phyloP scores from a whole-genome alignment of 805 yeast species.

The Yamadazyma laniorum region DNA sequence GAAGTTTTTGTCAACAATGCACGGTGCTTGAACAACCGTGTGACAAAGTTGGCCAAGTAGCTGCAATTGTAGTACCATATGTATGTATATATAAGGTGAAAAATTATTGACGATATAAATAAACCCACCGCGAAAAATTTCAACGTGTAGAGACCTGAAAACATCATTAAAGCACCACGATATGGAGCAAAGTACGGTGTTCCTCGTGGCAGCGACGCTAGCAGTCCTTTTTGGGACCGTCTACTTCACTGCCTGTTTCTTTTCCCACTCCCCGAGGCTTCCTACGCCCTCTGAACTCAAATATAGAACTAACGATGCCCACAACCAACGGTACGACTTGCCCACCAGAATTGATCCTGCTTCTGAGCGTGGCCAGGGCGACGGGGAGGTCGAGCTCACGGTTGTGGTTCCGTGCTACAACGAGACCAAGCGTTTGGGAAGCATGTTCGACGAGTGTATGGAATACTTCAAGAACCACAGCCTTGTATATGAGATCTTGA shows the following conservation, averaged over 20 bases:
- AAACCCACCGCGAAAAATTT: conserved; percentile 2
- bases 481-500: conserved; percentile 64
- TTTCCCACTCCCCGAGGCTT: conserved; percentile 64
- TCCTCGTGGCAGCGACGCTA: conserved; percentile 1
- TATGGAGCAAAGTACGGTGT: not conserved
- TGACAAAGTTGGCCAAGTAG: conserved; percentile 37
- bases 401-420: conserved; percentile 94
- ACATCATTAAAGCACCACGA: not conserved
- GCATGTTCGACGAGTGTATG: conserved; percentile 71
- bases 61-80: not conserved
- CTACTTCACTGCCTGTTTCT: conserved; percentile 41
- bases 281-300: conserved; percentile 52
- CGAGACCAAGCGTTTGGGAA: conserved; percentile 68
- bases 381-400: conserved; percentile 53
- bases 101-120: not conserved
- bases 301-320: conserved; percentile 49
- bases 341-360: conserved; percentile 30
- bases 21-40: conserved; percentile 42
- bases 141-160: not conserved
- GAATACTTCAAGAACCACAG: conserved; percentile 43
- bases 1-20: conserved; percentile 46
- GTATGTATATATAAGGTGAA: not conserved
- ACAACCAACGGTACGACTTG: conserved; percentile 25
- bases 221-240: conserved; percentile 14
- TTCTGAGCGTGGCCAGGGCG: conserved; percentile 13